Evolutionary conservation across 371 early-diverging fungal genomes (phyloP).

Genomic region (Mortierella sp.): DNA sequence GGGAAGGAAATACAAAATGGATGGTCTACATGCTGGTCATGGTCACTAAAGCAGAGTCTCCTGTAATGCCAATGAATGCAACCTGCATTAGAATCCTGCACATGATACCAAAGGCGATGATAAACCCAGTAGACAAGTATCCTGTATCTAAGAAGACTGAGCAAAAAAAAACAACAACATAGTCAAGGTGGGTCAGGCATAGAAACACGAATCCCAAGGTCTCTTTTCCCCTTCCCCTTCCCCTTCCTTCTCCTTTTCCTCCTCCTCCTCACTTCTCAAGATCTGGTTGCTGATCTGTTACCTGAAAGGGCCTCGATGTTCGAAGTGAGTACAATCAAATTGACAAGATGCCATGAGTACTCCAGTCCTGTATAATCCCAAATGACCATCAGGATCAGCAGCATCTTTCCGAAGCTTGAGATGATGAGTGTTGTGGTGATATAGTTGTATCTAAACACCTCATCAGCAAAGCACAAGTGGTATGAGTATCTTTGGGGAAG

Average conservation of each 20-base stretch:
- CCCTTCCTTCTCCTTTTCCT: too few relatives aligned
- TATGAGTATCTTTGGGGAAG: neutral
- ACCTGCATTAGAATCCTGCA: slow-evolving; percentile 62
- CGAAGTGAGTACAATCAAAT: slow-evolving; percentile 81
- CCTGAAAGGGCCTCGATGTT: slow-evolving; percentile 89
- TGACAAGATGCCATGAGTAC: slow-evolving; percentile 84
- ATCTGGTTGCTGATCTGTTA: too few relatives aligned
- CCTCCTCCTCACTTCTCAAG: too few relatives aligned
- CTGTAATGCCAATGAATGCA: slow-evolving; percentile 60
- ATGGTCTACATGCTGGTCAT: slow-evolving; percentile 51
- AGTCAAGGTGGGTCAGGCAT: neutral
- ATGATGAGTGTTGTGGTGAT: slow-evolving; percentile 84
- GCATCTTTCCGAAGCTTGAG: slow-evolving; percentile 90
- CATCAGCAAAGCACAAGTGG: too few relatives aligned
- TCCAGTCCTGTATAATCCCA: slow-evolving; percentile 92
- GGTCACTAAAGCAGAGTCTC: slow-evolving; percentile 44
- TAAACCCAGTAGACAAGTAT: slow-evolving; percentile 57
- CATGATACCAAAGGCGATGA: slow-evolving; percentile 62
- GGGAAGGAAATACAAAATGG: too few relatives aligned
- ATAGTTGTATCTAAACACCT: slow-evolving; percentile 61
- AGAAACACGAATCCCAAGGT: too few relatives aligned
- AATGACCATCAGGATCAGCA: slow-evolving; percentile 91
- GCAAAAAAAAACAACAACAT: neutral
- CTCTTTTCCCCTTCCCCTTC: too few relatives aligned
- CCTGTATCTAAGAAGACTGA: slow-evolving; percentile 65